Base-by-base conservation (phyloP, 176 grass and related monocot genomes). In the Carex parvula region DNA sequence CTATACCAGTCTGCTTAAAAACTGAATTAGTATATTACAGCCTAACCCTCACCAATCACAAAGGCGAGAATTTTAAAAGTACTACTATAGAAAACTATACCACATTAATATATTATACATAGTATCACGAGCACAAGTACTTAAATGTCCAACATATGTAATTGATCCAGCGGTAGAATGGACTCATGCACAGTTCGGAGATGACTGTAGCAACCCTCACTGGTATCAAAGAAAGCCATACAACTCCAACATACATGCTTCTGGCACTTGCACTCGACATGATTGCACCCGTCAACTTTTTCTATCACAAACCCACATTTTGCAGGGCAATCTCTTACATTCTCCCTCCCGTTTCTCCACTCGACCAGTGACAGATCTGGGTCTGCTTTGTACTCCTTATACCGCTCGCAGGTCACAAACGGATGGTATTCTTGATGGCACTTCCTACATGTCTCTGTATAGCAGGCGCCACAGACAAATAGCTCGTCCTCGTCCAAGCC, bases 161-260 rank as follows among this genome's bases (percentile, higher is more conserved):
- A 77, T 8, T 55, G 50, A 17, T 77, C 50, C 21, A 55, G 26
- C 1, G 70, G 42, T 11, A 77, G 50, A 33, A 77, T 81, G 21
- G 74, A 24, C 56, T 64, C 59, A 81, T 98, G 95, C 29, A 72
- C 84, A 67, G 89, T 67, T 58, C 91, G 89, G 72, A 93, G 79
- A 84, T 98, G 92, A 58, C 86, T 37, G 82, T 98, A 98, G 67
- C 95, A 95, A 39, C 84, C 92, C 10, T 91, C 91, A 6, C 89
- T 90, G 83, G 76, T 90, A 79, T 48, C 85, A 65, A 95, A 98
- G 30, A 80, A 86, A 57, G 92, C 85, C 83, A 93, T 75, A 85
- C 92, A 98, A 33, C 81, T 79, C 95, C 95, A 98, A 50, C 95
- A 98, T 41, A 98, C 94, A 66, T 98, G 95, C 39, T 84, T 83